Conservation (phyloP, 768 basidiomycete species). For the Rhodotorula toruloides region DNA sequence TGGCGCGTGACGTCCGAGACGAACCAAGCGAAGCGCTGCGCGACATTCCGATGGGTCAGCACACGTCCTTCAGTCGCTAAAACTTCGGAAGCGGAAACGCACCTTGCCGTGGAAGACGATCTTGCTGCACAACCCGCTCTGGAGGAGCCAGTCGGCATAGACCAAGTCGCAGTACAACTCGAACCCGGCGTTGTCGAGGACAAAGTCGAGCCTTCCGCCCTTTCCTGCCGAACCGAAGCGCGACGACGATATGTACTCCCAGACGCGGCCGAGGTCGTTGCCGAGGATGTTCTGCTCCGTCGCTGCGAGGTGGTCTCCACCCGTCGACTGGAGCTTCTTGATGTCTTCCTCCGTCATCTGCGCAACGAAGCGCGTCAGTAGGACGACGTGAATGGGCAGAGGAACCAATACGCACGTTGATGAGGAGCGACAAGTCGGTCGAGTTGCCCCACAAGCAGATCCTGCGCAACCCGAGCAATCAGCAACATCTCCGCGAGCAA, state of each 20-base stretch:
- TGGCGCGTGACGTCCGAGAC: slow-evolving; percentile 83
- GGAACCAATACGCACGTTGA: slow-evolving; percentile 54
- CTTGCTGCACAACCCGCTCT: slow-evolving; percentile 75
- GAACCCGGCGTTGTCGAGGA: slow-evolving; percentile 55
- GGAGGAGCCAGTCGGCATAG: slow-evolving; percentile 82
- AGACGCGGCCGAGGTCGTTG: slow-evolving; percentile 66
- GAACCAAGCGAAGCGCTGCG: slow-evolving; percentile 82
- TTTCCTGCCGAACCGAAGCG: slow-evolving; percentile 57
- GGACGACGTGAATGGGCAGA: not conserved
- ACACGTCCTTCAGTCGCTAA: no score
- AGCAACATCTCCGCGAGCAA: no score
- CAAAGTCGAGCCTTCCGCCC: slow-evolving; percentile 69
- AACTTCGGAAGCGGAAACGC: no score
- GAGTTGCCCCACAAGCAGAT: slow-evolving; percentile 86
- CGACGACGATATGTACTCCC: slow-evolving; percentile 61
- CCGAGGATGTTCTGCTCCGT: slow-evolving; percentile 95
- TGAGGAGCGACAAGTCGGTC: slow-evolving; percentile 86
- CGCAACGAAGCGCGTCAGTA: not conserved
- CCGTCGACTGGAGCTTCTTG: slow-evolving; percentile 90
- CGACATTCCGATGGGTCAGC: no score
- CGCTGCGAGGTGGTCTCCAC: slow-evolving; percentile 87
- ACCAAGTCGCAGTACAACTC: slow-evolving; percentile 52
- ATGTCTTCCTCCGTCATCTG: slow-evolving; percentile 94
- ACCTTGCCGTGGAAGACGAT: slow-evolving; percentile 82
- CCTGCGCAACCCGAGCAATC: no score